Evolutionary conservation across 441 rosid genomes (phyloP).

Genomic region (Rhodomyrtus psidioides): DNA sequence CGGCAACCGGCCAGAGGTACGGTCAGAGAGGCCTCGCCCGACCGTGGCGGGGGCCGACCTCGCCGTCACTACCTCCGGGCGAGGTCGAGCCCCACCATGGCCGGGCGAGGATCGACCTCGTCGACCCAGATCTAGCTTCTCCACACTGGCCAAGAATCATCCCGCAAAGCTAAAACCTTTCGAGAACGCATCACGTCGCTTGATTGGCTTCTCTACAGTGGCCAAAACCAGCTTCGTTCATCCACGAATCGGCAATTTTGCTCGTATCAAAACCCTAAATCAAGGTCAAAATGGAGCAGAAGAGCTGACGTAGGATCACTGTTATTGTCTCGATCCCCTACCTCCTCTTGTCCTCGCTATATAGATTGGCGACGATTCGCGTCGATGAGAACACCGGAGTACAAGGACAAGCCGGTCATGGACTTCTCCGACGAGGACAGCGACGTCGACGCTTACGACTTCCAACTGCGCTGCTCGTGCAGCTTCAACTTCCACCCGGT

Average conservation of each 20-base stretch:
- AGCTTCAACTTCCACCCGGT: background rate
- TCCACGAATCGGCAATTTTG: background rate
- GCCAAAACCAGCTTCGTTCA: background rate
- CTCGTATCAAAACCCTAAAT: background rate
- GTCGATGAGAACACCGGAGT: slow-evolving; percentile 15
- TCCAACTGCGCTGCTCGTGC: background rate
- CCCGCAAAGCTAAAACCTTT: background rate
- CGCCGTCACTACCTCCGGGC: no score
- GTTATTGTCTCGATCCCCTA: background rate
- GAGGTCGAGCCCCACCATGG: no score
- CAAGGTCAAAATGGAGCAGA: background rate
- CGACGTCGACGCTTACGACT: background rate
- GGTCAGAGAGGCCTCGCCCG: no score
- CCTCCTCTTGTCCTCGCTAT: background rate
- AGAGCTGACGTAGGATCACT: background rate
- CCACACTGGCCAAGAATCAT: background rate
- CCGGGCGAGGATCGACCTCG: no score
- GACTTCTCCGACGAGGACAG: background rate
- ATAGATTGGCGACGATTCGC: background rate
- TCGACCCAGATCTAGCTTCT: no score
- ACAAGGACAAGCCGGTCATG: background rate
- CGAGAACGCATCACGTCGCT: background rate
- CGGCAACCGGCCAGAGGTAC: no score
- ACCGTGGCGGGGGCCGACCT: no score
- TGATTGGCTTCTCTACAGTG: background rate